Percentiles rank a stretch among this genome's conserved stretches.
These are phyloP conservation scores for Mycena alexandri DNA, from an alignment of 768 basidiomycete species.

Conservation along the genomic window DNA sequence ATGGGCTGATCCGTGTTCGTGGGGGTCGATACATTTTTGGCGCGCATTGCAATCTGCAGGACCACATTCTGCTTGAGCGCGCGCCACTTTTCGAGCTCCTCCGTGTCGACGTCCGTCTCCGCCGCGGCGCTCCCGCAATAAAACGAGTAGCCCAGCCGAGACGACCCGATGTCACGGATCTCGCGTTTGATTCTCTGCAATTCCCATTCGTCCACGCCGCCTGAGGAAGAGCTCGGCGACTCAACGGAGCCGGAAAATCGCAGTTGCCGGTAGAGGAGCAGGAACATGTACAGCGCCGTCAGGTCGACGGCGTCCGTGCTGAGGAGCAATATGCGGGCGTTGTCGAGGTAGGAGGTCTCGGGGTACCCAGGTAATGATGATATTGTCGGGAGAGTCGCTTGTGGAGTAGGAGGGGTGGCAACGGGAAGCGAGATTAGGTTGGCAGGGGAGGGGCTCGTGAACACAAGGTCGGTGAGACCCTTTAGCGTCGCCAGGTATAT, in stretches of 20 bases:
- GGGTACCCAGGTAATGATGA: conserved; percentile 64
- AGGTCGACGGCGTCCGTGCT: conserved; percentile 82
- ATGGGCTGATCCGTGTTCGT: conserved; percentile 45
- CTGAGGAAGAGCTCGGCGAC: conserved; percentile 42
- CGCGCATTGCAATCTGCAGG: conserved; percentile 81
- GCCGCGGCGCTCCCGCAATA: conserved; percentile 42
- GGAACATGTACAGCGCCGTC: conserved; percentile 82
- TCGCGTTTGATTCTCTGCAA: conserved; percentile 77
- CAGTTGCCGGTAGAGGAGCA: conserved; percentile 85
- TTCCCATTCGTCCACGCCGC: conserved; percentile 63
- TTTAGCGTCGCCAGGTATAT: conserved; percentile 68
- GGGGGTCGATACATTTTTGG: conserved; percentile 50
- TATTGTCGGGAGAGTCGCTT: conserved; percentile 40
- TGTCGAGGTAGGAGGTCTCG: conserved; percentile 88
- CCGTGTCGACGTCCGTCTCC: conserved; percentile 39
- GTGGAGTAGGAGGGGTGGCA: conserved; percentile 49
- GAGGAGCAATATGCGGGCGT: conserved; percentile 72
- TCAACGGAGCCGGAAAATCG: conserved; percentile 61
- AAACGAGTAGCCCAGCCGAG: conserved; percentile 74
- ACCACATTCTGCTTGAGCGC: conserved; percentile 73
- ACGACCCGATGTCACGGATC: conserved; percentile 77
- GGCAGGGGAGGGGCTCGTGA: conserved; percentile 60
- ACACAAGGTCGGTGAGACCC: conserved; percentile 75
- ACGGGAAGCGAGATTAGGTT: conserved; percentile 48
- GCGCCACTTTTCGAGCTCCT: conserved; percentile 67